These are phyloP conservation scores for Colletotrichum tabaci DNA, from an alignment of 2,329 filamentous ascomycete species.

Conservation along the genomic window DNA sequence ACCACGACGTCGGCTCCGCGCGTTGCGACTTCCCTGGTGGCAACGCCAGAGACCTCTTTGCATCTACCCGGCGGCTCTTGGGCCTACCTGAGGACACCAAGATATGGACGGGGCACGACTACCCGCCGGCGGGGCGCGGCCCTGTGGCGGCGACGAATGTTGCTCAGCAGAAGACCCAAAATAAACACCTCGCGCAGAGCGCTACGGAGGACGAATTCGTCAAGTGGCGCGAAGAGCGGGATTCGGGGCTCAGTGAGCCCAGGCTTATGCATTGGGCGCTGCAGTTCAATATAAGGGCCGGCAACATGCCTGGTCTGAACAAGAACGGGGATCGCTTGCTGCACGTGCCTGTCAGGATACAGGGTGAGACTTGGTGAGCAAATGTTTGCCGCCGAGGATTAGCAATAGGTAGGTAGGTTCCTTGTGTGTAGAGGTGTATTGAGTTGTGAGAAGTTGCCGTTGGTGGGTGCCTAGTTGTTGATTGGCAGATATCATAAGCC, in stretches of 20 bases:
- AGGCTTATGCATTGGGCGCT: constrained; percentile 65
- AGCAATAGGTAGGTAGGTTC: not conserved
- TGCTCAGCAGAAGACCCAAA: constrained; percentile 59
- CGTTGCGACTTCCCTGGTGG: constrained; percentile 68
- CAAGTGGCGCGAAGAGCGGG: constrained; percentile 58
- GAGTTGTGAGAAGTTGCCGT: not conserved
- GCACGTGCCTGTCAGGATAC: constrained; percentile 53
- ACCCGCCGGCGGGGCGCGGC: constrained; percentile 55
- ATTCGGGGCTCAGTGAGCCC: constrained; percentile 59
- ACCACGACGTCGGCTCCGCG: constrained; percentile 64
- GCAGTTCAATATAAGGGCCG: constrained; percentile 68
- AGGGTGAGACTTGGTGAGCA: constrained; percentile 67
- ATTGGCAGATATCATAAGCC: not conserved
- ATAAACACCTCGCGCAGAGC: constrained; percentile 64
- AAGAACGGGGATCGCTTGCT: constrained; percentile 51
- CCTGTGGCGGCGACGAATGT: constrained; percentile 62
- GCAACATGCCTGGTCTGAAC: constrained; percentile 56
- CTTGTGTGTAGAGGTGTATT: not conserved
- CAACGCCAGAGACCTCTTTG: constrained; percentile 58
- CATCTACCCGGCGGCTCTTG: constrained; percentile 60
- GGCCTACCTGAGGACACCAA: constrained; percentile 58
- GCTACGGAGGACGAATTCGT: constrained; percentile 62
- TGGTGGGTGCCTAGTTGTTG: not conserved
- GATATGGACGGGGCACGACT: constrained; percentile 71
- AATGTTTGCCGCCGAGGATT: not conserved